phyloP scores from a whole-genome alignment of 2,329 filamentous ascomycete genomes.

The Akanthomyces muscarius region DNA sequence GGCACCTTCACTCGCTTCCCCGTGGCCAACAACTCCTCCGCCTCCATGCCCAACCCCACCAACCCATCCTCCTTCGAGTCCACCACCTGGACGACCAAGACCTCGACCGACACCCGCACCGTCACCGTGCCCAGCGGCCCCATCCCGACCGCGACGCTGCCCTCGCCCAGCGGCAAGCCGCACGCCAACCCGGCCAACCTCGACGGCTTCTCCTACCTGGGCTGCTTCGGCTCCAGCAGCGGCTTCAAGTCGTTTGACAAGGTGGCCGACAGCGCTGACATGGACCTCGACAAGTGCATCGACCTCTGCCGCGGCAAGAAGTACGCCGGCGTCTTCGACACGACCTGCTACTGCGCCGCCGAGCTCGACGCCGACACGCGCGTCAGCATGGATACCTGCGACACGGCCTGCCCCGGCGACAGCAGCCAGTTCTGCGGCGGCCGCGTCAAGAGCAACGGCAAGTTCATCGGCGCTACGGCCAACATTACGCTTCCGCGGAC shows the following conservation, averaged over 20 bases:
- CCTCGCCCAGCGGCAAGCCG: constrained; percentile 10
- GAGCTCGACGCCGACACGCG: constrained; percentile 37
- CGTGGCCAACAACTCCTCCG: constrained; percentile 8
- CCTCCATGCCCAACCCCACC: constrained; percentile 3
- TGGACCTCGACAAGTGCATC: constrained; percentile 40
- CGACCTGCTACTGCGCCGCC: constrained; percentile 44
- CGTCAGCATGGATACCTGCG: constrained; percentile 33
- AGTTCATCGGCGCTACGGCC: constrained; percentile 1
- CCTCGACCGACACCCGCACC: constrained; percentile 16
- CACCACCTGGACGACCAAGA: constrained; percentile 23
- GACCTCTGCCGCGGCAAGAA: constrained; percentile 32
- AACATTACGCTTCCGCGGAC: not conserved
- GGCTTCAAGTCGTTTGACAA: constrained; percentile 35
- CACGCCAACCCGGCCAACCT: constrained; percentile 32
- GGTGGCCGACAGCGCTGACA: constrained; percentile 28
- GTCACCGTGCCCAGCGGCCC: not conserved
- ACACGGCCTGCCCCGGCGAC: constrained; percentile 40
- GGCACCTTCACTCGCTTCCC: not conserved
- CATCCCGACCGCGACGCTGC: constrained; percentile 12
- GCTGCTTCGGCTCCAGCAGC: constrained; percentile 40
- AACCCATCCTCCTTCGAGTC: not conserved
- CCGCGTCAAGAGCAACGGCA: constrained; percentile 18
- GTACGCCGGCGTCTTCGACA: constrained; percentile 39
- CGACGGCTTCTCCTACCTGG: constrained; percentile 32
- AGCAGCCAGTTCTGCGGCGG: constrained; percentile 38